Evolutionary conservation across 1,284 basidiomycete species (phyloP).

Genomic region (Boletus sp.): DNA sequence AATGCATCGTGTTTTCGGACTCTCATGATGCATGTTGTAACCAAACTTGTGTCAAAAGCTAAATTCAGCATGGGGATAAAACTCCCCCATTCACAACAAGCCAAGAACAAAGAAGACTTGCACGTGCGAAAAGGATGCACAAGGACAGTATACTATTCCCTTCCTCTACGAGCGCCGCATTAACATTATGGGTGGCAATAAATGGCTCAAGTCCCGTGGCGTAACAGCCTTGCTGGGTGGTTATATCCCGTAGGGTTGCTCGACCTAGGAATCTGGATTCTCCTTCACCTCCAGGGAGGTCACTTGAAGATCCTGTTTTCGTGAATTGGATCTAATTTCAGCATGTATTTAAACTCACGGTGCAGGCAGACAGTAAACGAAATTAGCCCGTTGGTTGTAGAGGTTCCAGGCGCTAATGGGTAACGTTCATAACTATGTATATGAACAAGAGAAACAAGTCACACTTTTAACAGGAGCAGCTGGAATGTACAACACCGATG

Average conservation of each 20-base stretch:
- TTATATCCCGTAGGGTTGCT: slow-evolving; percentile 48
- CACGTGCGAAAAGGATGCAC: neutral
- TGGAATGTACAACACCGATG: slow-evolving; percentile 82
- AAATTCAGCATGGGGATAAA: neutral
- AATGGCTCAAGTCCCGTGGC: slow-evolving; percentile 44
- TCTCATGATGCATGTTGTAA: too few relatives aligned
- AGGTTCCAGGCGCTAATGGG: slow-evolving; percentile 60
- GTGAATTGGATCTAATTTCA: neutral
- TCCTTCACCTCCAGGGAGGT: slow-evolving; percentile 78
- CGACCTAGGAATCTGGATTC: slow-evolving; percentile 62
- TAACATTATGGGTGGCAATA: slow-evolving; percentile 4
- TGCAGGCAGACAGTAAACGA: slow-evolving; percentile 59
- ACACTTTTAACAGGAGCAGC: slow-evolving; percentile 70
- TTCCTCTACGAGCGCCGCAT: slow-evolving; percentile 24
- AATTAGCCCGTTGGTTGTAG: slow-evolving; percentile 58
- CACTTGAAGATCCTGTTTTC: slow-evolving; percentile 40
- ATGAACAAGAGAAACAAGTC: slow-evolving; percentile 15
- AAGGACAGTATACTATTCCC: slow-evolving; percentile 30
- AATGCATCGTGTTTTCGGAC: too few relatives aligned
- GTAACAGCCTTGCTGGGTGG: slow-evolving; percentile 39
- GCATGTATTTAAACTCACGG: slow-evolving; percentile 45
- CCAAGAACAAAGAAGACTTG: neutral
- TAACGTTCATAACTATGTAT: neutral
- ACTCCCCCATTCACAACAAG: neutral
- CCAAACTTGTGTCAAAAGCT: too few relatives aligned